Conservation (phyloP, 208 protist species). For the Porcisia hertigi region DNA sequence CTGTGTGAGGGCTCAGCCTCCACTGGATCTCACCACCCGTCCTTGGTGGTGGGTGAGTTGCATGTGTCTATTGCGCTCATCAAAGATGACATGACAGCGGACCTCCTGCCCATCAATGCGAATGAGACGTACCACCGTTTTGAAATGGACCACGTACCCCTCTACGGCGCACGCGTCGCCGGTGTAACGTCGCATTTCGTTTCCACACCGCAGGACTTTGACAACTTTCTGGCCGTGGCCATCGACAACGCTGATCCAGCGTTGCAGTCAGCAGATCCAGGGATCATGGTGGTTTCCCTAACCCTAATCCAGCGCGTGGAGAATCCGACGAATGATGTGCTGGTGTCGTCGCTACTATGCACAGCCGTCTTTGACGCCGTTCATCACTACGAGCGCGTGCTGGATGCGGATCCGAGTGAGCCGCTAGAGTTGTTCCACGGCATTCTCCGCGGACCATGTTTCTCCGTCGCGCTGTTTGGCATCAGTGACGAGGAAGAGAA, state of each 20-base stretch:
- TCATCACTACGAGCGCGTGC: slow-evolving; percentile 62
- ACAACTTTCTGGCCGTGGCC: slow-evolving; percentile 59
- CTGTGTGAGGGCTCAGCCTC: slow-evolving; percentile 12
- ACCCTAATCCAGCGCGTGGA: slow-evolving; percentile 52
- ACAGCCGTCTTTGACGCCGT: slow-evolving; percentile 78
- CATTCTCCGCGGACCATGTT: slow-evolving; percentile 51
- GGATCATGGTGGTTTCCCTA: slow-evolving; percentile 77
- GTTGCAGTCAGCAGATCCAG: slow-evolving; percentile 68
- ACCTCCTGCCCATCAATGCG: slow-evolving; percentile 63
- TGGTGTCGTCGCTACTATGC: slow-evolving; percentile 67
- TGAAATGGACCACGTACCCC: slow-evolving; percentile 58
- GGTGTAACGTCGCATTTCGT: slow-evolving; percentile 61
- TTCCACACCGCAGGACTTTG: slow-evolving; percentile 54
- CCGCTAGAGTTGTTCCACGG: slow-evolving; percentile 67
- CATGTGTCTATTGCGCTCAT: slow-evolving; percentile 76
- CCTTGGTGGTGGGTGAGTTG: slow-evolving; percentile 51
- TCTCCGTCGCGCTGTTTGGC: slow-evolving; percentile 62
- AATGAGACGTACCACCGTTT: slow-evolving; percentile 55
- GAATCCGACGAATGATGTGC: slow-evolving; percentile 49
- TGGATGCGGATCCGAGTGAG: slow-evolving; percentile 42
- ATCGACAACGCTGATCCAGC: slow-evolving; percentile 74
- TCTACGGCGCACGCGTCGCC: slow-evolving; percentile 51
- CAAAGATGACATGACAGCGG: slow-evolving; percentile 70
- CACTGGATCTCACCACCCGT: slow-evolving; percentile 9
- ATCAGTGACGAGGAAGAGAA: slow-evolving; percentile 76